Evolutionary conservation across 2,329 filamentous ascomycete species (phyloP), one percentile per base, ranked within the genome.

Genomic region (Capronia epimyces): DNA sequence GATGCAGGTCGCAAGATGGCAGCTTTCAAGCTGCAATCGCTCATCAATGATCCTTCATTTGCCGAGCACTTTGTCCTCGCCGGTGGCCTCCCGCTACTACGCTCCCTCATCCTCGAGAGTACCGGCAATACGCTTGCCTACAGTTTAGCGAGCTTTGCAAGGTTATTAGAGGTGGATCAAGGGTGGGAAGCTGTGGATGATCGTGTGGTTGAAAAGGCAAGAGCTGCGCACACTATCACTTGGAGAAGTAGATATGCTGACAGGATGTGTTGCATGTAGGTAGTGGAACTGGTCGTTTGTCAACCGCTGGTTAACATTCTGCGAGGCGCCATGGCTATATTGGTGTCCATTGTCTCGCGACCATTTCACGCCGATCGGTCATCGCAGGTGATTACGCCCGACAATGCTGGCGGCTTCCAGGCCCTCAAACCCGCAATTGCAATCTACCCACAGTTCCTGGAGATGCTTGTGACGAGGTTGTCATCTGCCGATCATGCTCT

Each of bases 1-100:
- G 93, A 98, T 76, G 90, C 88, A 50, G 84, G 88, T 61, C 88
- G 90, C 65, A 98, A 98, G 71, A 96, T 97, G 88, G 93, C 93
- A 54, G 93, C 94, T 55, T 98, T 98, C 80, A 96, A 96, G 74
- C 82, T 98, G 59, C 93, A 98, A 71, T 85, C 81, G 58, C 89
- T 88, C 56, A 95, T 98, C 70, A 91, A 90, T 66, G 93, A 98
- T 71, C 91, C 91, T 21, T 86, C 89, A 44, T 97, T 97, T 68
- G 93, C 93, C 64, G 93, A 97, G 68, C 83, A 94, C 62, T 98
- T 98, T 73, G 95, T 97, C 56, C 83, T 86, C 45, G 87, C 89
- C 43, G 89, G 89, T 50, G 93, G 93, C 3, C 77, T 97, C 58
- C 78, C 83, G 60, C 83, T 91, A 60, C 74, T 98, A 63, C 82